phyloP scores from a whole-genome alignment of 139 green algal species.

The Zygnema cylindricum region DNA sequence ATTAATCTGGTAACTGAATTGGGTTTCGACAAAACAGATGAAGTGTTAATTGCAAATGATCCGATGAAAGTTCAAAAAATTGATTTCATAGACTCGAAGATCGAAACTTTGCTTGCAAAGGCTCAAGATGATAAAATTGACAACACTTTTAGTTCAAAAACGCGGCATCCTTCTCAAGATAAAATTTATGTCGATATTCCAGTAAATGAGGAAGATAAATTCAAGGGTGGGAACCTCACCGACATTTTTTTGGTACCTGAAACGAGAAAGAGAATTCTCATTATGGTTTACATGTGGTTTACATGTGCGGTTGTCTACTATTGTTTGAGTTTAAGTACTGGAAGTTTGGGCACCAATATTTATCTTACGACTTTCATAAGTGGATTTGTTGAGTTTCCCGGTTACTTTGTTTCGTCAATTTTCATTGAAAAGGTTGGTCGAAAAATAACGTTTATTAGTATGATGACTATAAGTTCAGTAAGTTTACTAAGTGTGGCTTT shows the following conservation, averaged over 20 bases:
- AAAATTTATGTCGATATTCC: no score
- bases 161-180: background rate
- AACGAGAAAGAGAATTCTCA: slow-evolving; percentile 22
- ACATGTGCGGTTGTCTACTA: slow-evolving; percentile 20
- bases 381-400: slow-evolving; percentile 32
- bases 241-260: background rate
- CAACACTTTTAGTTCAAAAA: slow-evolving; percentile 27
- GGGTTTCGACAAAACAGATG: background rate
- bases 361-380: slow-evolving; percentile 49
- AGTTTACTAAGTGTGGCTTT: background rate
- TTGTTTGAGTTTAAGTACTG: slow-evolving; percentile 1
- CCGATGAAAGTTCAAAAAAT: background rate
- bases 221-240: no score
- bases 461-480: background rate
- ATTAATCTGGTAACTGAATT: slow-evolving; percentile 24
- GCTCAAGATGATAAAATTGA: background rate
- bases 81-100: no score
- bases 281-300: slow-evolving; percentile 22
- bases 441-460: background rate
- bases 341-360: slow-evolving; percentile 11
- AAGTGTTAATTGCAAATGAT: background rate
- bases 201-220: no score
- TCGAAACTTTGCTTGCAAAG: background rate
- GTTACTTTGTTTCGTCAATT: background rate
- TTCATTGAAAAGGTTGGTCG: slow-evolving; percentile 5